Evolutionary conservation across 2,329 filamentous ascomycete species (phyloP).

Genomic region (Fusarium clavum): DNA sequence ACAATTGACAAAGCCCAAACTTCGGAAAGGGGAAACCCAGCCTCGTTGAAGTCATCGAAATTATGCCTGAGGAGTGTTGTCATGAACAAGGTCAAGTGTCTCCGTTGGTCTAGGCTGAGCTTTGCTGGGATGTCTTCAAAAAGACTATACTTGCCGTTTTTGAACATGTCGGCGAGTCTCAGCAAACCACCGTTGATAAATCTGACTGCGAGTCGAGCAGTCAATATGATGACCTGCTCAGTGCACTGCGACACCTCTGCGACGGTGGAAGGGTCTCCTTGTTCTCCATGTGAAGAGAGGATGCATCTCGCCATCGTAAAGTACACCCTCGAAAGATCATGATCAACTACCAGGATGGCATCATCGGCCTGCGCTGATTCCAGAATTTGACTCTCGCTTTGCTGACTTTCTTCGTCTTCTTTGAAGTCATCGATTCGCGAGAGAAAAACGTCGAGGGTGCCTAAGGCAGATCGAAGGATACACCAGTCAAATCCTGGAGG

Average conservation of each 20-base stretch:
- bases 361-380: slow-evolving; percentile 60
- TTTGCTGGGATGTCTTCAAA: slow-evolving; percentile 59
- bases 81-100: slow-evolving; percentile 63
- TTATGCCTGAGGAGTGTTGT: slow-evolving; percentile 60
- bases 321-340: slow-evolving; percentile 59
- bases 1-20: slow-evolving; percentile 66
- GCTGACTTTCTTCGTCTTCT: slow-evolving; percentile 53
- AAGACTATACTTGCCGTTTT: slow-evolving; percentile 60
- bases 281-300: slow-evolving; percentile 42
- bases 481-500: slow-evolving; percentile 61
- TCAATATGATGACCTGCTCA: slow-evolving; percentile 59
- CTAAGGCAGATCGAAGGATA: slow-evolving; percentile 58
- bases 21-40: slow-evolving; percentile 59
- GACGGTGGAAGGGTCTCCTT: slow-evolving; percentile 18
- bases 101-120: slow-evolving; percentile 56
- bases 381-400: slow-evolving; percentile 53
- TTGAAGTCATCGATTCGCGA: slow-evolving; percentile 58
- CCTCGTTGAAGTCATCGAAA: slow-evolving; percentile 60
- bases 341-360: slow-evolving; percentile 60
- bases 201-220: slow-evolving; percentile 59
- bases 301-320: slow-evolving; percentile 61
- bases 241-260: slow-evolving; percentile 50
- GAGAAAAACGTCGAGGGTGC: slow-evolving; percentile 62
- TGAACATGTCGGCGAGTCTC: slow-evolving; percentile 60
- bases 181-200: slow-evolving; percentile 60